phyloP scores from a whole-genome alignment of 1,284 basidiomycete species.

The Pseudozyma tsukubaensis region DNA sequence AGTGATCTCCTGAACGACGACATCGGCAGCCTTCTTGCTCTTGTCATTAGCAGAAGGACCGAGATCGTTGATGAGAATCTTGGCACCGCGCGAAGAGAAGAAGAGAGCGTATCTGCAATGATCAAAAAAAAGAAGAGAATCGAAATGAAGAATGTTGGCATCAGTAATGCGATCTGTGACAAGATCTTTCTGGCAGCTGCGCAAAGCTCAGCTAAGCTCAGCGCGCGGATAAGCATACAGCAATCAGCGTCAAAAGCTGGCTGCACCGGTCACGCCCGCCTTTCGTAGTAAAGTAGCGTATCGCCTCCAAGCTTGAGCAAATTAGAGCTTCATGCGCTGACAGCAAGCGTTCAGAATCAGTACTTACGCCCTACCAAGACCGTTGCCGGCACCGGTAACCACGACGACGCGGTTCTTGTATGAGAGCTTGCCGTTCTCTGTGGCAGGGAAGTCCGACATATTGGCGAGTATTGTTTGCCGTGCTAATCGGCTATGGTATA shows the following conservation, averaged over 20 bases:
- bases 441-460: constrained; percentile 65
- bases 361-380: constrained; percentile 87
- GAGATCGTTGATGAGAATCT: constrained; percentile 76
- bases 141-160: not conserved
- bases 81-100: constrained; percentile 85
- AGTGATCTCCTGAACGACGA: constrained; percentile 89
- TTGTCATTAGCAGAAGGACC: constrained; percentile 83
- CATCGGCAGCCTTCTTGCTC: constrained; percentile 86
- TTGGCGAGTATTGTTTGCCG: constrained; percentile 19
- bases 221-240: not conserved
- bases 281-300: too few species aligned
- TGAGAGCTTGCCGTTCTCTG: constrained; percentile 65
- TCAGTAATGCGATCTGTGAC: constrained; percentile 1
- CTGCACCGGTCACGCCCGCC: too few species aligned
- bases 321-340: too few species aligned
- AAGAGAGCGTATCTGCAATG: constrained; percentile 83
- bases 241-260: not conserved
- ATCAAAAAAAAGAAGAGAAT: not conserved
- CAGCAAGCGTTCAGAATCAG: not conserved
- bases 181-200: not conserved
- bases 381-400: constrained; percentile 94
- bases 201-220: not conserved
- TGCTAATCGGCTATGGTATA: constrained; percentile 17
- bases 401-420: constrained; percentile 94
- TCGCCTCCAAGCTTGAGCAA: too few species aligned